Conservation (phyloP, 371 early-diverging fungal species). For the Mucor plumbeus region DNA sequence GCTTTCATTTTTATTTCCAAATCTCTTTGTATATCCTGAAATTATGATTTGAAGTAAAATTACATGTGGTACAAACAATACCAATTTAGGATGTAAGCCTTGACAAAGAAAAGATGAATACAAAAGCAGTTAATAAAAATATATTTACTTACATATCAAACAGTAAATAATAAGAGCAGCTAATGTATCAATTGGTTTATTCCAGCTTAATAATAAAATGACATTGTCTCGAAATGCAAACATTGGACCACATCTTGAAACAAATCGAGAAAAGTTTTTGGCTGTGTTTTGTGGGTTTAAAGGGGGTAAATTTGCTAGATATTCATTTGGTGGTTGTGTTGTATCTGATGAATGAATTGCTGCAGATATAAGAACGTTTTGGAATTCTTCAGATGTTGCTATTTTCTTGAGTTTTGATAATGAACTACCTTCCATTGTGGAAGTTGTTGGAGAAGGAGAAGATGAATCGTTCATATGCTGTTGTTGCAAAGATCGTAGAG, state of each 20-base stretch:
- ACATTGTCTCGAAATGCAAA: conserved; percentile 48
- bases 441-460: neutral
- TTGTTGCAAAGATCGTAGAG: conserved; percentile 30
- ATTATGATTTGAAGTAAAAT: conserved; percentile 35
- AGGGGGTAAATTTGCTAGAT: conserved; percentile 44
- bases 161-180: conserved; percentile 44
- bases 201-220: conserved; percentile 52
- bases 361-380: conserved; percentile 46
- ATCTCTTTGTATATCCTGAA: conserved; percentile 25
- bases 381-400: conserved; percentile 34
- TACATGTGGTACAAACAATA: conserved; percentile 43
- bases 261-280: conserved; percentile 53
- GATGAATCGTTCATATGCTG: conserved; percentile 17
- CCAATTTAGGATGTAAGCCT: conserved; percentile 47
- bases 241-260: conserved; percentile 50
- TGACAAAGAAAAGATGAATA: neutral
- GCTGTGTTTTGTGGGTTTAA: conserved; percentile 49
- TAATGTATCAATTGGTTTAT: conserved; percentile 46
- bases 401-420: conserved; percentile 9
- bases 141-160: conserved; percentile 40
- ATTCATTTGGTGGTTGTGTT: conserved; percentile 33
- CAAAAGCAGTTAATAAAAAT: neutral
- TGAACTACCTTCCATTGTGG: neutral
- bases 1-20: neutral
- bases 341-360: conserved; percentile 42